Evolutionary conservation across 257 asterid species (phyloP), one percentile per base, ranked within the genome.

Genomic region (Nicotiana attenuata): DNA sequence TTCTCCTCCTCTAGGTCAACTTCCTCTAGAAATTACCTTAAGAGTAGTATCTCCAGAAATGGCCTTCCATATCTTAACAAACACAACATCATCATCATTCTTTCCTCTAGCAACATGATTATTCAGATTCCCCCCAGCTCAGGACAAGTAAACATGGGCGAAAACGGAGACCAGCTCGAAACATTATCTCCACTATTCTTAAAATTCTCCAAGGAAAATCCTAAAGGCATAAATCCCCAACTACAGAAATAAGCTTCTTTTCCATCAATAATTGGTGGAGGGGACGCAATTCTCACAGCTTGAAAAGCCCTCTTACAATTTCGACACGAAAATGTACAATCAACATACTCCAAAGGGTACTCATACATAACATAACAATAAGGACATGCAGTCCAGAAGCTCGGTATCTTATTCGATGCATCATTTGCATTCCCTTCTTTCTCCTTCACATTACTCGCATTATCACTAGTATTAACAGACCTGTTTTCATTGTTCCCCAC

Each of bases 291-390:
- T 60, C 26, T 86, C 83, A 93, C 96, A 0, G 90, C 98, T 80
- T 93, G 98, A 88, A 93, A 96, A 5, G 96, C 98, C 64, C 82
- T 87, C 86, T 80, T 90, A 80, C 99, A 94, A n/a, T 90, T 89
- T 87, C 89, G 96, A 84, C 98, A 96, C 78, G 90, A 83, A 83
- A 96, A 55, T 10, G 88, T 88, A 86, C 97, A 92, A 26, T 92
- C 95, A 20, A 61, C 84, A 81, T 96, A 96, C 82, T 82, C 65
- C 83, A 53, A 78, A 71, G 94, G 92, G 86, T 94, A 93, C 90
- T 94, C 97, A 31, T 89, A 96, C 97, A 96, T 92, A 68, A 89
- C 87, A 76, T 84, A 94, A 73, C 99, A 96, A 53, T 92, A 92
- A 8, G 98, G 97, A 50, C 98, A 94, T 0, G 97, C 88, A 28